Evolutionary conservation across 2,329 filamentous ascomycete species (phyloP).

Genomic region (Arthrocladium fulminans): DNA sequence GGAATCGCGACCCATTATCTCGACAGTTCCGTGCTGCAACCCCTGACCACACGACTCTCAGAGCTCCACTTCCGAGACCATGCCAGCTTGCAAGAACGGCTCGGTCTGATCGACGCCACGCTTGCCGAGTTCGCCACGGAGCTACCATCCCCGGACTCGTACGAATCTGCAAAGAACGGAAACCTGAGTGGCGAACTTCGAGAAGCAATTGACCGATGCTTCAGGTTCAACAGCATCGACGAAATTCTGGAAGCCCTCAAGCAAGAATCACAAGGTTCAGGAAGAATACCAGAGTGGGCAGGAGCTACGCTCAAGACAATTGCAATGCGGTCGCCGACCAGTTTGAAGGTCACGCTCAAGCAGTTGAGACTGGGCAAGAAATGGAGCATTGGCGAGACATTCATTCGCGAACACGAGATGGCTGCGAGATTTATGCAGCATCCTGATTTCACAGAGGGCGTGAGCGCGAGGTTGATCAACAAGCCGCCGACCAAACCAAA

Average conservation of each 20-base stretch:
- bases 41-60: conserved; percentile 73
- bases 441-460: conserved; percentile 84
- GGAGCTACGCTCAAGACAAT: conserved; percentile 66
- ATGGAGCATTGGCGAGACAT: conserved; percentile 79
- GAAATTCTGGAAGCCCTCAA: conserved; percentile 62
- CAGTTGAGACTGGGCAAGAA: conserved; percentile 67
- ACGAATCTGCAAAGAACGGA: conserved; percentile 37
- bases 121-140: conserved; percentile 88
- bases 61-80: conserved; percentile 84
- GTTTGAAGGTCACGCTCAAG: conserved; percentile 71
- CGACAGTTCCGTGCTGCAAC: conserved; percentile 75
- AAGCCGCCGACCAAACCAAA: conserved; percentile 57
- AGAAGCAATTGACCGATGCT: conserved; percentile 75
- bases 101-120: conserved; percentile 69
- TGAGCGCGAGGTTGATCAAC: conserved; percentile 68
- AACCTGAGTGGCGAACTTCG: conserved; percentile 61
- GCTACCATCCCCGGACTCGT: conserved; percentile 54
- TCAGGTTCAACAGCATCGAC: conserved; percentile 56
- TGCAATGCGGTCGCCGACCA: conserved; percentile 70
- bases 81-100: conserved; percentile 52
- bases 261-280: conserved; percentile 36
- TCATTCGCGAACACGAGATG: conserved; percentile 76
- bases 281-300: conserved; percentile 61
- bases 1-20: conserved; percentile 94
- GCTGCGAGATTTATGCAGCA: conserved; percentile 82